Evolutionary conservation across 257 asterid species (phyloP).

Genomic region (Gentiana dahurica): DNA sequence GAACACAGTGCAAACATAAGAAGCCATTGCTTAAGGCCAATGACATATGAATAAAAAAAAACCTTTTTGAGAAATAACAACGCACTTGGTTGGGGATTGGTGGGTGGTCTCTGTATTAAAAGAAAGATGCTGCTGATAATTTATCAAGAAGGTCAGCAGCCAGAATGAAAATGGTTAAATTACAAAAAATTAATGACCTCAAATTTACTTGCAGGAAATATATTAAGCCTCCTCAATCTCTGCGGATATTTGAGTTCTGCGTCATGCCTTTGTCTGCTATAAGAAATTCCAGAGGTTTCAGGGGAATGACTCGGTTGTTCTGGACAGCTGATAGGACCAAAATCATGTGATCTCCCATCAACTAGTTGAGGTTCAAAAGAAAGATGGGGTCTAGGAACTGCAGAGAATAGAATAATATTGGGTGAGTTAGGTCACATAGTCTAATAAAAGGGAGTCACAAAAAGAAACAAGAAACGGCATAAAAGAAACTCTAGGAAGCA

Average conservation of each 20-base stretch:
- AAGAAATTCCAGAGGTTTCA: constrained; percentile 38
- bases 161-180: neutral
- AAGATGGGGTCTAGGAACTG: constrained; percentile 96
- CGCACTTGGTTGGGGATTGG: no score
- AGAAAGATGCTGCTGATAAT: no score
- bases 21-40: no score
- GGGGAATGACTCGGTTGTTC: constrained; percentile 68
- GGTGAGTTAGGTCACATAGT: no score
- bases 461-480: no score
- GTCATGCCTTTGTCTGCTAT: constrained; percentile 81
- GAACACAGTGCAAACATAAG: no score
- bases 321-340: constrained; percentile 78
- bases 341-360: constrained; percentile 87
- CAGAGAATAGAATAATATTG: constrained; percentile 11
- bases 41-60: no score
- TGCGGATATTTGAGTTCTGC: constrained; percentile 85
- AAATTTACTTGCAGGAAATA: constrained; percentile 79
- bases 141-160: neutral
- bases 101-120: no score
- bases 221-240: constrained; percentile 80
- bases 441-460: no score
- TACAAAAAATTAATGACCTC: constrained; percentile 45
- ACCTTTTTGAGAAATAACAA: no score
- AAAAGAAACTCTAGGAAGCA: no score
- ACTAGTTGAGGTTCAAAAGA: constrained; percentile 94